phyloP scores from a whole-genome alignment of 75 land plant species.

The Selaginella tamariscina region DNA sequence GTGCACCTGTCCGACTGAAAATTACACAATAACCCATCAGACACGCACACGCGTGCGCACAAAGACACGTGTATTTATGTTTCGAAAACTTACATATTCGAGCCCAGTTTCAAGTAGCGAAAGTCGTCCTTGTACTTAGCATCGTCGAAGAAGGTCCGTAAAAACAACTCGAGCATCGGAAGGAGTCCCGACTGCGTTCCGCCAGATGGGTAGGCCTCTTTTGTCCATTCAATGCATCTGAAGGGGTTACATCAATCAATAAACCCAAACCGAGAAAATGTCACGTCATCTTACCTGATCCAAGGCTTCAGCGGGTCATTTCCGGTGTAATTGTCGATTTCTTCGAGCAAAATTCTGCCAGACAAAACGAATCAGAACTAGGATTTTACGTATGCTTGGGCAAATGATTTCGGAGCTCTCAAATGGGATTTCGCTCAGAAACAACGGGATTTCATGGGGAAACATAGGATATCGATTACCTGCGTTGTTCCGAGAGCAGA shows the following conservation, averaged over 20 bases:
- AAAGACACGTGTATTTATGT: too few species aligned
- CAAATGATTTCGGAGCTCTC: too few species aligned
- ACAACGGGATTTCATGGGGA: too few species aligned
- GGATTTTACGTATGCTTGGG: background rate
- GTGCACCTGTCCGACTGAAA: conserved; percentile 78
- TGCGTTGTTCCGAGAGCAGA: conserved; percentile 38
- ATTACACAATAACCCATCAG: background rate
- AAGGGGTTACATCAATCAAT: conserved; percentile 1
- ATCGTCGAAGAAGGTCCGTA: conserved; percentile 71
- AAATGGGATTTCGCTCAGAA: too few species aligned
- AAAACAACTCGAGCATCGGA: conserved; percentile 77
- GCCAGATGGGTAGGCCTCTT: conserved; percentile 85
- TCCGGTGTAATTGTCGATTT: conserved; percentile 75
- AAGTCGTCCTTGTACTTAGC: conserved; percentile 63
- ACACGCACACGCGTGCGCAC: too few species aligned
- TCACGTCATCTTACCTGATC: conserved; percentile 39
- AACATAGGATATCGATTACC: too few species aligned
- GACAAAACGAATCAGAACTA: background rate
- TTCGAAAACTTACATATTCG: conserved; percentile 86
- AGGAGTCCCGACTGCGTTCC: conserved; percentile 78
- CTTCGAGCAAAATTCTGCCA: conserved; percentile 61
- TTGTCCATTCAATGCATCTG: conserved; percentile 97
- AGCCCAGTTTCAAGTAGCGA: conserved; percentile 80
- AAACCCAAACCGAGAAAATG: background rate
- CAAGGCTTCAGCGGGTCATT: conserved; percentile 97